These are phyloP conservation scores for Candida namnaoensis DNA, from an alignment of 805 yeast species.

Conservation along the genomic window DNA sequence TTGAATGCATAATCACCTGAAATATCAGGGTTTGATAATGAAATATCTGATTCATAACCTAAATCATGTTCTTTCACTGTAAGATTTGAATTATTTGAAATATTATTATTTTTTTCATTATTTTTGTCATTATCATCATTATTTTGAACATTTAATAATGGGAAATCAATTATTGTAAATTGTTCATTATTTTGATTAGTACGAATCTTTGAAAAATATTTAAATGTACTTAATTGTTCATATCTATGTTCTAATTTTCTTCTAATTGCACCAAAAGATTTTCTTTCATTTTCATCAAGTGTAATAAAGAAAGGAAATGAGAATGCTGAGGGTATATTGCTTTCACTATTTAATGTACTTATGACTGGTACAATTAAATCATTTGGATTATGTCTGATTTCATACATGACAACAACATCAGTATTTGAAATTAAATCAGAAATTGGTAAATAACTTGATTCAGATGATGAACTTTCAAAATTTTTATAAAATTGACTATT, in stretches of 20 bases:
- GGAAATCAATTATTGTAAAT: constrained; percentile 24
- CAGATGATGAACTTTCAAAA: constrained; percentile 53
- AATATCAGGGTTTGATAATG: constrained; percentile 43
- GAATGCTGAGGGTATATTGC: constrained; percentile 39
- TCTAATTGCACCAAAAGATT: constrained; percentile 50
- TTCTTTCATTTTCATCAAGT: constrained; percentile 39
- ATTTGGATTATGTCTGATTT: constrained; percentile 28
- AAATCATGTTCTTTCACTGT: constrained; percentile 24
- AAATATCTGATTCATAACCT: constrained; percentile 37
- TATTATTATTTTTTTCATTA: constrained; percentile 3
- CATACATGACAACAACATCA: constrained; percentile 66
- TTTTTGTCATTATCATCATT: constrained; percentile 13
- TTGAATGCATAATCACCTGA: constrained; percentile 41
- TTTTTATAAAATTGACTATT: constrained; percentile 60
- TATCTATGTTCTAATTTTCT: constrained; percentile 43
- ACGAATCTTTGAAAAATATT: constrained; percentile 22
- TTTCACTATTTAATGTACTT: constrained; percentile 32
- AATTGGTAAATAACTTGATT: constrained; percentile 46
- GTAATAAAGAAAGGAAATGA: constrained; percentile 74
- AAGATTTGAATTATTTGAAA: too few relatives aligned
- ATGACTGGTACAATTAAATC: constrained; percentile 56
- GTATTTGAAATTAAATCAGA: constrained; percentile 53
- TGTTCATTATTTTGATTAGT: constrained; percentile 3
- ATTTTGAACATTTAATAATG: constrained; percentile 18
- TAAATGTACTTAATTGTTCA: constrained; percentile 37